These are phyloP conservation scores for Fonsecaea monophora DNA, from an alignment of 2,329 filamentous ascomycete species.

Conservation along the genomic window DNA sequence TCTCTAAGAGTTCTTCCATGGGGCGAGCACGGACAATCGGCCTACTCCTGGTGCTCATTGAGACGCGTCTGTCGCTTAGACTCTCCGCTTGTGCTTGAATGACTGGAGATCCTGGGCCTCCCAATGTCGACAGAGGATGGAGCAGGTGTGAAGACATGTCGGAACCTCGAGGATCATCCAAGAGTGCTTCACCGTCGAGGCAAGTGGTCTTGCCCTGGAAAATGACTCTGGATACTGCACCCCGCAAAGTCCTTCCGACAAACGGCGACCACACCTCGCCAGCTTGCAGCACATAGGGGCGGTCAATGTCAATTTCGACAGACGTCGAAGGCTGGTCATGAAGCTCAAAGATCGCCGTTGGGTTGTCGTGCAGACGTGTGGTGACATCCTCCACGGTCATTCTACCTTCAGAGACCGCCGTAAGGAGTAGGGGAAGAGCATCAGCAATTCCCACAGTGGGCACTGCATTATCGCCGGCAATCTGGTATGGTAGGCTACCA, in stretches of 20 bases:
- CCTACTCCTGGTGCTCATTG: conserved; percentile 33
- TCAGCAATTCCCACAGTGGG: conserved; percentile 73
- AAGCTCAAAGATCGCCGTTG: conserved; percentile 80
- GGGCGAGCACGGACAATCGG: conserved; percentile 34
- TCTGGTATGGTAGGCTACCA: conserved; percentile 78
- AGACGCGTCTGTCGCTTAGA: conserved; percentile 45
- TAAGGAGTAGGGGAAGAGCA: conserved; percentile 75
- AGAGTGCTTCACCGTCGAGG: conserved; percentile 70
- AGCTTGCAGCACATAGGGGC: conserved; percentile 66
- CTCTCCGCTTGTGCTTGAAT: conserved; percentile 48
- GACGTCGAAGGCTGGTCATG: conserved; percentile 77
- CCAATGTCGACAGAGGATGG: conserved; percentile 61
- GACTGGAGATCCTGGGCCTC: conserved; percentile 53
- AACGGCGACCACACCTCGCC: conserved; percentile 72
- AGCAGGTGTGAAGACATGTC: conserved; percentile 74
- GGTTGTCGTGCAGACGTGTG: conserved; percentile 75
- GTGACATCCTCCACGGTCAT: conserved; percentile 77
- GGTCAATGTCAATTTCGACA: conserved; percentile 77
- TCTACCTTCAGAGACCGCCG: conserved; percentile 75
- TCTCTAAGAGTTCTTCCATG: conserved; percentile 39
- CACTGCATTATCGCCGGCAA: conserved; percentile 66
- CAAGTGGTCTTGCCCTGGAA: conserved; percentile 78
- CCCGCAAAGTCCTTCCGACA: conserved; percentile 70
- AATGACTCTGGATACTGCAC: conserved; percentile 74
- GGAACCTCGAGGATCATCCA: conserved; percentile 66